Conservation (phyloP, 75 land plant species). For the Sequoia sempervirens region DNA sequence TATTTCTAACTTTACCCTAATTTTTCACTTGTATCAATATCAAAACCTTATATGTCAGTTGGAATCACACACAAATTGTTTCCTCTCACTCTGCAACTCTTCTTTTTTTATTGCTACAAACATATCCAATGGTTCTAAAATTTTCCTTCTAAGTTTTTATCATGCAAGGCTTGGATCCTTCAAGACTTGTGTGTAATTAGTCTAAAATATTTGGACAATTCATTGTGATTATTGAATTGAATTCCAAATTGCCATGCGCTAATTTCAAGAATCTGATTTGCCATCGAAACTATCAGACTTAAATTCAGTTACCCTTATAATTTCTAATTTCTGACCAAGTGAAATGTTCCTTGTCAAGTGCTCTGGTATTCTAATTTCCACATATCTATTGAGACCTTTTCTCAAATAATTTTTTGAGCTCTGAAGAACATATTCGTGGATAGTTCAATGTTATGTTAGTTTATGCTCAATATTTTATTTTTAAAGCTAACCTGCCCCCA, state of each 20-base stretch:
- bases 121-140: too few relatives aligned
- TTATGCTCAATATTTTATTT: neutral
- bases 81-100: too few relatives aligned
- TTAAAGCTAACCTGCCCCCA: constrained; percentile 74
- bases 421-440: neutral
- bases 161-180: neutral
- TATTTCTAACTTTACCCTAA: too few relatives aligned
- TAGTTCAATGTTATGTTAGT: neutral
- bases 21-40: too few relatives aligned
- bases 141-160: neutral
- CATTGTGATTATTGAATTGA: neutral
- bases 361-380: neutral
- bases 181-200: neutral
- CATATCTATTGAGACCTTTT: neutral
- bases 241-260: neutral
- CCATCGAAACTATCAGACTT: neutral
- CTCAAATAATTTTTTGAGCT: neutral
- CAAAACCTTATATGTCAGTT: too few relatives aligned
- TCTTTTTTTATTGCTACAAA: too few relatives aligned
- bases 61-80: too few relatives aligned
- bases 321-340: neutral
- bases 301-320: neutral
- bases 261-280: neutral
- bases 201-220: neutral
- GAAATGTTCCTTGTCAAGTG: neutral